A percentile compares a stretch with the other conserved stretches of the same genome.
These are phyloP conservation scores for Coprinellus micaceus DNA, from an alignment of 768 basidiomycete species.

Conservation along the genomic window DNA sequence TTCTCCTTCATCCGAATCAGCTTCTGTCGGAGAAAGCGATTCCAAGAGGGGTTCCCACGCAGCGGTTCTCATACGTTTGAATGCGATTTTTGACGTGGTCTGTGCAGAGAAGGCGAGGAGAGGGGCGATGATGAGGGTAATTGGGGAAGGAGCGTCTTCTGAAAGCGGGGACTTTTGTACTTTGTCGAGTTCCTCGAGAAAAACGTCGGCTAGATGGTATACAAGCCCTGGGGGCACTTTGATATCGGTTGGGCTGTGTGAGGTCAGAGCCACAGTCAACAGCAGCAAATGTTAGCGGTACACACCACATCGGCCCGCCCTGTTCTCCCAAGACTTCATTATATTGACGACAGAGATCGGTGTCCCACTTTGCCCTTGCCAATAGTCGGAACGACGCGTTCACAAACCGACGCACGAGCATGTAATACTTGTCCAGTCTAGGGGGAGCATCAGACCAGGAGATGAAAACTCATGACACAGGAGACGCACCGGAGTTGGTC, in stretches of 20 bases:
- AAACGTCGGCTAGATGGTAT: conserved; percentile 88
- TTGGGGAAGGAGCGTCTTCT: conserved; percentile 43
- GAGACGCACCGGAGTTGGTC: conserved; percentile 76
- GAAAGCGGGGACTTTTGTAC: conserved; percentile 34
- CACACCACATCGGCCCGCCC: conserved; percentile 87
- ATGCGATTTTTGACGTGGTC: conserved; percentile 60
- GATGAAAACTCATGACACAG: neutral
- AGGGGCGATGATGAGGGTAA: conserved; percentile 44
- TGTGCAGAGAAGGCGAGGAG: conserved; percentile 71
- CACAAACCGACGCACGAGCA: conserved; percentile 86
- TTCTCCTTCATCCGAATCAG: conserved; percentile 25
- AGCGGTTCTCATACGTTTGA: conserved; percentile 66
- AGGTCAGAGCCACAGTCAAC: conserved; percentile 8
- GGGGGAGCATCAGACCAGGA: neutral
- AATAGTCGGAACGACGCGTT: conserved; percentile 84
- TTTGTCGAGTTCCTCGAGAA: conserved; percentile 85
- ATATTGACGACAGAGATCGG: conserved; percentile 50
- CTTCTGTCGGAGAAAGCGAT: conserved; percentile 40
- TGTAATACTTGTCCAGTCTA: conserved; percentile 96
- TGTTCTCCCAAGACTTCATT: conserved; percentile 58
- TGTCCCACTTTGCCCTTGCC: conserved; percentile 66
- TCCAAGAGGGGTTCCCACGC: conserved; percentile 68
- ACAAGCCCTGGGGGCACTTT: conserved; percentile 75
- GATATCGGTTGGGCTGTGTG: conserved; percentile 57
- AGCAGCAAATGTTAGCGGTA: neutral